These are phyloP conservation scores for Lactarius deliciosus DNA, from an alignment of 768 basidiomycete genomes.

Conservation along the genomic window DNA sequence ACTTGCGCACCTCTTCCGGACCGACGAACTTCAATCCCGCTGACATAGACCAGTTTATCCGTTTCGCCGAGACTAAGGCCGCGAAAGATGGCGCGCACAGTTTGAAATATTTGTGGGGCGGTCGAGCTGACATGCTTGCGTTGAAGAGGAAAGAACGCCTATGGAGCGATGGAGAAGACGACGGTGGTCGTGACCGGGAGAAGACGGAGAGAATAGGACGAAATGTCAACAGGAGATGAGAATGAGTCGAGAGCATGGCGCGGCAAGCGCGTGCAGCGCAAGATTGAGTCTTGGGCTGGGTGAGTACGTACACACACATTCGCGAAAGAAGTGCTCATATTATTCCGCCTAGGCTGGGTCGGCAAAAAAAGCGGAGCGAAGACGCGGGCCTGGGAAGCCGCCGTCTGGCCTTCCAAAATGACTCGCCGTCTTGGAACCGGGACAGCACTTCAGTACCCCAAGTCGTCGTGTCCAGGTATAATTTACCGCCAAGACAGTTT, in stretches of 20 bases:
- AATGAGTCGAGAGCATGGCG: slow-evolving; percentile 35
- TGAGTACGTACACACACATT: slow-evolving; percentile 33
- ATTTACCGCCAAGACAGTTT: slow-evolving; percentile 22
- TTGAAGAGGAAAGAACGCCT: slow-evolving; percentile 40
- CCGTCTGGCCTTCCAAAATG: slow-evolving; percentile 18
- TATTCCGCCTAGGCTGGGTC: slow-evolving; percentile 30
- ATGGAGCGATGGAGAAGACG: slow-evolving; percentile 40
- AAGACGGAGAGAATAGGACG: slow-evolving; percentile 35
- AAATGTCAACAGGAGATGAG: slow-evolving; percentile 33
- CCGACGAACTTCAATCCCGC: slow-evolving; percentile 34
- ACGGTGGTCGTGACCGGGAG: slow-evolving; percentile 40
- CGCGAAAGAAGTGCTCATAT: not conserved
- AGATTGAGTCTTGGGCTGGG: slow-evolving; percentile 52
- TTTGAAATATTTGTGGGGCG: slow-evolving; percentile 39
- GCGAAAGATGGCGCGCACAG: slow-evolving; percentile 38
- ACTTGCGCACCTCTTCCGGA: slow-evolving; percentile 35
- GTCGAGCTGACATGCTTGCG: slow-evolving; percentile 36
- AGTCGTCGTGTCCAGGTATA: slow-evolving; percentile 43
- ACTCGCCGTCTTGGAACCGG: slow-evolving; percentile 29
- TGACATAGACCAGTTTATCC: slow-evolving; percentile 55
- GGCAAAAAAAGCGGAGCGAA: slow-evolving; percentile 38
- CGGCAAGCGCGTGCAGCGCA: slow-evolving; percentile 44
- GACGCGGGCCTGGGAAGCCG: slow-evolving; percentile 34
- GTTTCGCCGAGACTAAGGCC: slow-evolving; percentile 39
- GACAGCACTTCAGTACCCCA: slow-evolving; percentile 38